Evolutionary conservation across 1,139 yeast genomes (phyloP), one percentile per base, ranked within the genome.

Genomic region (Hyphopichia wangnamkhiaoensis): DNA sequence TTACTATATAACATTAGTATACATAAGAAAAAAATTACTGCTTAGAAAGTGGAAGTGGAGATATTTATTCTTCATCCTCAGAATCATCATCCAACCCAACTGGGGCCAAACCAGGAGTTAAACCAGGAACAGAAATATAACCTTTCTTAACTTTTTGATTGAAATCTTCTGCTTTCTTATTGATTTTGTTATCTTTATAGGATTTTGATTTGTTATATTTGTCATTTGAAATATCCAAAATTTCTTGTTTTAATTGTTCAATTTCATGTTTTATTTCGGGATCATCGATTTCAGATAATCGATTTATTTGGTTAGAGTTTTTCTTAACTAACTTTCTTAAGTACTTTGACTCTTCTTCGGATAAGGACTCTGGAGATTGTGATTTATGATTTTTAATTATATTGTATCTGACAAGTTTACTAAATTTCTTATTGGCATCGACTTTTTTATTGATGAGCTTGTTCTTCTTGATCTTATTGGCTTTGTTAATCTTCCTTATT

Each of bases 71-170:
- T n/a, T 35, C 38, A 15, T 66, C 68, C 37, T 70, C 76, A 8
- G 68, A 62, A 40, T 75, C 80, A 41, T 75, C 72, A 30, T 67
- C 59, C 49, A 74, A 75, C 37, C 83, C 95, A 16, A 88, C 94
- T 13, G 95, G 96, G 0, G 96, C 96, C 60, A 89, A 74, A 39
- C 96, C 96, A 1, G 96, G 96, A 0, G 96, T 89, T 42, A 89
- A 71, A 12, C 95, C 95, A 34, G 89, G 82, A 50, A 74, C 75
- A 9, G 75, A 61, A 44, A 68, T 61, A 37, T 56, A 52, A 12
- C 79, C 80, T 38, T 62, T 63, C 42, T 71, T 59, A 37, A 75
- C 59, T 55, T 71, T 74, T 27, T 62, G 59, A 39, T 70, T 63
- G 51, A 77, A 75, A 24, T 68, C 71, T 27, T 54, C 61, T 12